Evolutionary conservation across 176 grass and related monocot genomes (phyloP).

Genomic region (Carex parvula): DNA sequence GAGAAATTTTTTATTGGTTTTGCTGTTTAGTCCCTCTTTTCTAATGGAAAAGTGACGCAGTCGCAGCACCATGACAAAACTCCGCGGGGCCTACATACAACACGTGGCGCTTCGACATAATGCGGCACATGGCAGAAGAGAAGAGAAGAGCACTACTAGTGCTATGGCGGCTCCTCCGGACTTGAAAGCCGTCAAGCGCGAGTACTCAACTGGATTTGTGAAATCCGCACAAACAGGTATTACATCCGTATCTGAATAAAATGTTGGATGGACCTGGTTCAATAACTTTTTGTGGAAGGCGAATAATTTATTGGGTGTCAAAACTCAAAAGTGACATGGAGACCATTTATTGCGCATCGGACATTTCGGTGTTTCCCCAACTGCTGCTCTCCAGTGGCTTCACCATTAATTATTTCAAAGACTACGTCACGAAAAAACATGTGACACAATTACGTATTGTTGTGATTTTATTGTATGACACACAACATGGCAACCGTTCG

Average conservation of each 20-base stretch:
- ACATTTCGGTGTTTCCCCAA: background rate
- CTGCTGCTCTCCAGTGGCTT: background rate
- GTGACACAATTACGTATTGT: too few species aligned
- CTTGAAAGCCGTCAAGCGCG: slow-evolving; percentile 46
- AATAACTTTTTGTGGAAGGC: background rate
- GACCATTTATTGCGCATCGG: background rate
- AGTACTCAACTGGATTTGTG: slow-evolving; percentile 42
- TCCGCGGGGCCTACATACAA: background rate
- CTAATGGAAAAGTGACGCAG: slow-evolving; percentile 10
- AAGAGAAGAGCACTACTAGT: too few species aligned
- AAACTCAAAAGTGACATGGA: background rate
- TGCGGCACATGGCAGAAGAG: slow-evolving; percentile 4
- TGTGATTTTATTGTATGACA: too few species aligned
- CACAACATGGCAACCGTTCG: too few species aligned
- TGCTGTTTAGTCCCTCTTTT: background rate
- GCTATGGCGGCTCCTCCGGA: slow-evolving; percentile 44
- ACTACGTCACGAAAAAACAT: too few species aligned
- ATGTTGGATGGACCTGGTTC: background rate
- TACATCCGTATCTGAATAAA: background rate
- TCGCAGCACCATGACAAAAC: background rate
- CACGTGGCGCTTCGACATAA: slow-evolving; percentile 39
- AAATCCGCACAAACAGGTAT: background rate
- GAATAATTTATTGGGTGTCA: background rate
- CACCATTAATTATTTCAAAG: too few species aligned
- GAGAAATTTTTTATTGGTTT: background rate